phyloP scores from a whole-genome alignment of 208 protist genomes.

The Angomonas ambiguus region DNA sequence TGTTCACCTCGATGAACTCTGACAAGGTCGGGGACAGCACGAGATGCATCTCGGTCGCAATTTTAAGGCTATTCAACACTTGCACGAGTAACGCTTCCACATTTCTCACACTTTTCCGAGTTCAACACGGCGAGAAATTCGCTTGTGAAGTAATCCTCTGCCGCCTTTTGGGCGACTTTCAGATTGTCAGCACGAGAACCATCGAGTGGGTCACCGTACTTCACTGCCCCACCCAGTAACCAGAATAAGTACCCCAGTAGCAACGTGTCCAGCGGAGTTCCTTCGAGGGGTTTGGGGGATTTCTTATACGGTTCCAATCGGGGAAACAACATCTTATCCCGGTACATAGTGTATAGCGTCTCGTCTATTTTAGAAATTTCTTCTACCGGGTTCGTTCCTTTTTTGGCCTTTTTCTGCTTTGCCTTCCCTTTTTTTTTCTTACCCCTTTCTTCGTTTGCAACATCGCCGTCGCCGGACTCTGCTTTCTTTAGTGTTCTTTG shows the following conservation, averaged over 20 bases:
- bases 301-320: background rate
- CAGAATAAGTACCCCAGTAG: background rate
- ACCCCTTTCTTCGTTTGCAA: background rate
- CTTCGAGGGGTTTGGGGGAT: background rate
- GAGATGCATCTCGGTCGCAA: background rate
- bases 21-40: background rate
- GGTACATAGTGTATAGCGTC: background rate
- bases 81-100: background rate
- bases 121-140: too few relatives aligned
- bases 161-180: too few relatives aligned
- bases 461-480: background rate
- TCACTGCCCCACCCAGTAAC: background rate
- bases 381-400: background rate
- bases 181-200: too few relatives aligned
- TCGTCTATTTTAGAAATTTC: background rate
- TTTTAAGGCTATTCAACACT: background rate
- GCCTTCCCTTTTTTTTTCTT: background rate
- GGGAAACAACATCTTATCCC: background rate
- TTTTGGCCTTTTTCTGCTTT: background rate
- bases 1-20: background rate
- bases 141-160: too few relatives aligned
- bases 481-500: background rate
- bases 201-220: too few relatives aligned
- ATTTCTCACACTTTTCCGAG: background rate
- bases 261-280: background rate